A percentile compares a stretch with the other conserved stretches of the same genome.
These are phyloP conservation scores for Fusarium ramigenum DNA, from an alignment of 2,329 filamentous ascomycete species.

Conservation along the genomic window DNA sequence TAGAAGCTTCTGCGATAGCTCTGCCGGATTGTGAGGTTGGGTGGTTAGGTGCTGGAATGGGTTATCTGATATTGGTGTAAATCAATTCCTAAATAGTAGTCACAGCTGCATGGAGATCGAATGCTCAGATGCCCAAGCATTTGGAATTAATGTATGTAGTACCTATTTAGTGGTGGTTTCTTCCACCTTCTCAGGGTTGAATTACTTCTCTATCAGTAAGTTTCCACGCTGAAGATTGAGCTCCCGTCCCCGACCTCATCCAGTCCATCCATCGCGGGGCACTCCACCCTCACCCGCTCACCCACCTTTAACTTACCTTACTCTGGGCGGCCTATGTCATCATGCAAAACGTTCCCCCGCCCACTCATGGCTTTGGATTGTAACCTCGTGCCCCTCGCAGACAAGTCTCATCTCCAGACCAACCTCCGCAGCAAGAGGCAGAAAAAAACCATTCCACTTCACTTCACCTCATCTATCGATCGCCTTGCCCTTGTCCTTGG, in stretches of 20 bases:
- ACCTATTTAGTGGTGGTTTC: neutral
- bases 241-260: neutral
- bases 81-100: slow-evolving; percentile 4
- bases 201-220: neutral
- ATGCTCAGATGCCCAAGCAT: neutral
- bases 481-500: slow-evolving; percentile 26
- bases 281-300: slow-evolving; percentile 23
- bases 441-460: slow-evolving; percentile 31
- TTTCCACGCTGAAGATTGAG: neutral
- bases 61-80: neutral
- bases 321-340: slow-evolving; percentile 28
- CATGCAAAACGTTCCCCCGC: slow-evolving; percentile 26
- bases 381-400: slow-evolving; percentile 36
- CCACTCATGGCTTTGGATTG: slow-evolving; percentile 24
- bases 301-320: neutral
- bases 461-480: slow-evolving; percentile 18
- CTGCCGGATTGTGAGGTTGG: neutral
- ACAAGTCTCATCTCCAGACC: slow-evolving; percentile 25
- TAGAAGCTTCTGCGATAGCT: slow-evolving; percentile 3
- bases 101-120: neutral
- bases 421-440: slow-evolving; percentile 21
- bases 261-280: slow-evolving; percentile 19
- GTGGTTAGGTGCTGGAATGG: slow-evolving; percentile 2
- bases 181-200: neutral
- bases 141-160: neutral